phyloP scores from a whole-genome alignment of 345 rosid species.

The Anacardium occidentale region DNA sequence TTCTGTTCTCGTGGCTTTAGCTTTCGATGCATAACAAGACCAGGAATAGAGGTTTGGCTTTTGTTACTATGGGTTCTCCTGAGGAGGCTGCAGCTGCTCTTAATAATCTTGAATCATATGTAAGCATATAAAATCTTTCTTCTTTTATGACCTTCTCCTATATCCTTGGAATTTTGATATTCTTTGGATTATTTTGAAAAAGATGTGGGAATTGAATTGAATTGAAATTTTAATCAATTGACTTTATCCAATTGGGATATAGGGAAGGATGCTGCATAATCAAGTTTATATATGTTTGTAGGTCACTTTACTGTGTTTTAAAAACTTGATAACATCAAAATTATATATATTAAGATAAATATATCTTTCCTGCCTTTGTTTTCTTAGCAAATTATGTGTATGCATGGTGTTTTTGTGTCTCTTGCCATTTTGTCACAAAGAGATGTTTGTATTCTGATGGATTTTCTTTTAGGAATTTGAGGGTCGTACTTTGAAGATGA shows the following conservation, averaged over 20 bases:
- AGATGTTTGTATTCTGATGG: slow-evolving; percentile 5
- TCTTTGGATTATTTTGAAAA: background rate
- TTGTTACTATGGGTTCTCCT: slow-evolving; percentile 72
- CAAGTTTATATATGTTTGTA: background rate
- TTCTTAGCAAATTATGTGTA: background rate
- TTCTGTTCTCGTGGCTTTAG: background rate
- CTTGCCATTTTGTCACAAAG: background rate
- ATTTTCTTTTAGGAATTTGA: slow-evolving; percentile 53
- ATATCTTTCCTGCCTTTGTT: background rate
- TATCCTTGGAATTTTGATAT: background rate
- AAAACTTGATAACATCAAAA: background rate
- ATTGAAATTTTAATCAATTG: background rate
- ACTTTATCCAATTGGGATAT: background rate
- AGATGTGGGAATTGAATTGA: background rate
- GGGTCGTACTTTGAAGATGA: slow-evolving; percentile 60
- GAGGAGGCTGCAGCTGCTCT: slow-evolving; percentile 72
- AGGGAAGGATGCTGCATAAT: background rate
- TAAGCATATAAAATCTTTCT: slow-evolving; percentile 28
- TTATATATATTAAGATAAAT: background rate
- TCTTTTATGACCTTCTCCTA: slow-evolving; percentile 5
- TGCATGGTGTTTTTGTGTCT: background rate
- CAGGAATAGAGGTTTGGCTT: slow-evolving; percentile 73
- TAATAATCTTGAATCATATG: slow-evolving; percentile 48
- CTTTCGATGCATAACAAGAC: slow-evolving; percentile 70
- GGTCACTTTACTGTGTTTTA: background rate